A percentile compares a stretch with the other conserved stretches of the same genome.
phyloP scores from a whole-genome alignment of 371 early-diverging fungal species.

The Batrachochytrium dendrobatidis region DNA sequence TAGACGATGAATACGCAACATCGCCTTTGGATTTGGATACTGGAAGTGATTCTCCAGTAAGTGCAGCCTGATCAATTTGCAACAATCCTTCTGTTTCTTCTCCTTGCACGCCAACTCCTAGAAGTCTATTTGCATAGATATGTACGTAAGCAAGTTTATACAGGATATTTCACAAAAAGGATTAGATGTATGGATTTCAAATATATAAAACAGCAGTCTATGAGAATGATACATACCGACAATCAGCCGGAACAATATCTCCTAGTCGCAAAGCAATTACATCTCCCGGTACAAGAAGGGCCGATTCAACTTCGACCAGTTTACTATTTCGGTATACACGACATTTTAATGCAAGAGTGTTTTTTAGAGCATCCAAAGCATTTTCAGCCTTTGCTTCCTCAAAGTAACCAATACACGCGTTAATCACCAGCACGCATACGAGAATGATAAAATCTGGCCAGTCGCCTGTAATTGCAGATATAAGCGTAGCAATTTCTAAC shows the following conservation, averaged over 20 bases:
- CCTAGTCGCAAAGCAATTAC: conserved; percentile 82
- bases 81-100: conserved; percentile 63
- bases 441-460: conserved; percentile 87
- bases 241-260: conserved; percentile 92
- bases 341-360: conserved; percentile 75
- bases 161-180: no score
- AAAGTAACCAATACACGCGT: conserved; percentile 84
- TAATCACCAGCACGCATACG: conserved; percentile 53
- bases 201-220: neutral
- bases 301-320: conserved; percentile 67
- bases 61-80: conserved; percentile 84
- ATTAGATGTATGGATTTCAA: neutral
- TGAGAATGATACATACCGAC: conserved; percentile 27
- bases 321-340: conserved; percentile 69
- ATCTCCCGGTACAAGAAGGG: conserved; percentile 69
- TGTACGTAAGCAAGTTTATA: neutral
- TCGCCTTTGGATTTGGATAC: conserved; percentile 71
- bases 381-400: conserved; percentile 73
- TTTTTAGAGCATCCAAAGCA: conserved; percentile 82
- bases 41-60: conserved; percentile 86
- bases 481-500: conserved; percentile 67
- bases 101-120: conserved; percentile 74
- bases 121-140: conserved; percentile 28
- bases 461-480: conserved; percentile 47
- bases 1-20: conserved; percentile 71